Conservation (phyloP, 257 asterid genomes). For the Verbascum thapsus region DNA sequence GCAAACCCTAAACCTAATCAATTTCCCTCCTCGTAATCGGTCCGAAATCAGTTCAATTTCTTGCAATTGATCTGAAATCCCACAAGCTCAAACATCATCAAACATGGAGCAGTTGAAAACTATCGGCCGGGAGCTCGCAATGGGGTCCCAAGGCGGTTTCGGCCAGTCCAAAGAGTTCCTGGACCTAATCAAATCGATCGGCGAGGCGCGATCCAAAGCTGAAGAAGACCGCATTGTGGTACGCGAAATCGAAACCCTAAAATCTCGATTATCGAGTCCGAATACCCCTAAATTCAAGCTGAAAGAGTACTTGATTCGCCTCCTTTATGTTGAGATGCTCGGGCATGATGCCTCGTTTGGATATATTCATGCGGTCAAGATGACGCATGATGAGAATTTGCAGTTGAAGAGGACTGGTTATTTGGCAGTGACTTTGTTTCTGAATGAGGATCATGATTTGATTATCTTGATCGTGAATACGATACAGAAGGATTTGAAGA, state of each 20-base stretch:
- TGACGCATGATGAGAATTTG: slow-evolving; percentile 90
- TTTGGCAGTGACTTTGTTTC: slow-evolving; percentile 83
- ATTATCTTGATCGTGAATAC: slow-evolving; percentile 93
- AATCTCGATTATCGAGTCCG: slow-evolving; percentile 65
- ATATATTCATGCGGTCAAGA: slow-evolving; percentile 92
- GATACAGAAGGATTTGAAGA: slow-evolving; percentile 95
- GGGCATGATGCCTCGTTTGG: slow-evolving; percentile 98
- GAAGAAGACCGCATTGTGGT: slow-evolving; percentile 93
- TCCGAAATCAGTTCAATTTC: slow-evolving; percentile 16
- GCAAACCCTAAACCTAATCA: slow-evolving; percentile 40
- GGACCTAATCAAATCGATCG: slow-evolving; percentile 90
- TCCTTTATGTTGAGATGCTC: slow-evolving; percentile 86
- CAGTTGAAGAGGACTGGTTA: slow-evolving; percentile 81
- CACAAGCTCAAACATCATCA: slow-evolving; percentile 16
- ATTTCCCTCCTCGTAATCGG: slow-evolving; percentile 7
- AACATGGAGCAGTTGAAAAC: slow-evolving; percentile 93
- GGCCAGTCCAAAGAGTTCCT: slow-evolving; percentile 92
- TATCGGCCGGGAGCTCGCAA: slow-evolving; percentile 95
- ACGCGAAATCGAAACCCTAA: slow-evolving; percentile 85
- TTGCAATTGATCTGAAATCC: slow-evolving; percentile 29
- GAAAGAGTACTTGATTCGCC: slow-evolving; percentile 83
- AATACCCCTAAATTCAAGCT: slow-evolving; percentile 85
- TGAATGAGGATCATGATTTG: slow-evolving; percentile 95
- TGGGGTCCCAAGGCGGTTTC: slow-evolving; percentile 94
- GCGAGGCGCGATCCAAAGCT: slow-evolving; percentile 95